Base-by-base conservation (phyloP, 1,284 basidiomycete species). In the Macrocybe sp. region DNA sequence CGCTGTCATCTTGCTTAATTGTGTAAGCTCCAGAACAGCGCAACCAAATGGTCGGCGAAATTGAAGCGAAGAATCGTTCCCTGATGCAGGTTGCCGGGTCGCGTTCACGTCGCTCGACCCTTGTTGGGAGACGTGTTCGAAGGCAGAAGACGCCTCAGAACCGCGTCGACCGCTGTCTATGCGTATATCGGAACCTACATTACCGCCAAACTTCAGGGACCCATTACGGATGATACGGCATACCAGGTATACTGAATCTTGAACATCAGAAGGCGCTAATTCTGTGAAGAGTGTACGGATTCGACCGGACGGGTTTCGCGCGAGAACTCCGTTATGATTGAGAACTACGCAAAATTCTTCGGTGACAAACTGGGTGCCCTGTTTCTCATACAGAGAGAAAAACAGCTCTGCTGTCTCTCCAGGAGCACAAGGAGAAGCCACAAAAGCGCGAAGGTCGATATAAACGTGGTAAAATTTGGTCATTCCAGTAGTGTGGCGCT, bases 351-450 rank as follows among this genome's bases (percentile, higher is more conserved):
- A 95, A 62, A 89, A 97, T 16, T 98, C 96, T 65, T 99, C 96
- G 0, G 93, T 96, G 40, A 98, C 79, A 65, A 97, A 97, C 37
- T 89, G 84, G 6, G 76, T 76, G 45, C 91, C 88, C 42, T 81
- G 77, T 59, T 89, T 88, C 66, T 88, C 90, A 76, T 92, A 98
- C 4, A 99, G 76, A 2, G 92, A 93, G 68, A 98, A 97, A 66
- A 88, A 94, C 4, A 99, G 81, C 63, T 99, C 95, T 4, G 85
- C 89, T 0, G 89, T 89, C 65, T 98, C 95, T 10, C 93, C 94
- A 0, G 92, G 87, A 0, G 83, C 76, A 65, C 94, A 97, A 1
- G 86, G 86, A 6, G 86, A 88, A 5, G 93, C 95, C 28, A 95
- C 86, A 59, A 98, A 95, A 0, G 93, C 92, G 34, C 90, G 85